Percentiles rank a stretch among this genome's conserved stretches.
phyloP scores from a whole-genome alignment of 116 monocot genomes.

The Zostera marina region DNA sequence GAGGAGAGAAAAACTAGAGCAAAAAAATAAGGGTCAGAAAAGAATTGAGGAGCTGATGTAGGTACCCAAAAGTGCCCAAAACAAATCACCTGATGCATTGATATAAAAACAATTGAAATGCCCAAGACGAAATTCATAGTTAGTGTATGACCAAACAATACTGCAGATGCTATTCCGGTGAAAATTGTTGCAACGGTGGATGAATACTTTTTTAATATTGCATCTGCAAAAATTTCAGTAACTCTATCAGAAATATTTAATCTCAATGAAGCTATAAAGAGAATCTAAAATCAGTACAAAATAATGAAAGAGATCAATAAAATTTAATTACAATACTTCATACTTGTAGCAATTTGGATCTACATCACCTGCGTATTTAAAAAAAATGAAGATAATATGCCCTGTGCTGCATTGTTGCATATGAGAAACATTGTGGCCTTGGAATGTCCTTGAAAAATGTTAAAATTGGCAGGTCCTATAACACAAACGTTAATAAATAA shows the following conservation, averaged over 20 bases:
- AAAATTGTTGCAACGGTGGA: slow-evolving; percentile 96
- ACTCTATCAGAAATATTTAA: background rate
- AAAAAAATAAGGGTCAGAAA: background rate
- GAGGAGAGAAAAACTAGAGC: slow-evolving; percentile 73
- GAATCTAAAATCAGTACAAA: too few species aligned
- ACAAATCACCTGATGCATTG: slow-evolving; percentile 83
- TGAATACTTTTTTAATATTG: slow-evolving; percentile 96
- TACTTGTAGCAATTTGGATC: background rate
- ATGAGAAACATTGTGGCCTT: slow-evolving; percentile 85
- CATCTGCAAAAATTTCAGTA: slow-evolving; percentile 38
- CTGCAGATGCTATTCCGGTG: slow-evolving; percentile 92
- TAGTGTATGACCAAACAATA: slow-evolving; percentile 80
- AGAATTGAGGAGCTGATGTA: background rate
- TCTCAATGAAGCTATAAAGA: too few species aligned
- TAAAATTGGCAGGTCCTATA: slow-evolving; percentile 66
- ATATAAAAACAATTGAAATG: slow-evolving; percentile 93
- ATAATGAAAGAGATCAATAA: too few species aligned
- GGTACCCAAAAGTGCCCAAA: background rate
- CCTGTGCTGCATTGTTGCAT: slow-evolving; percentile 92
- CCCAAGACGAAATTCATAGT: slow-evolving; percentile 87
- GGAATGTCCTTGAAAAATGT: slow-evolving; percentile 87
- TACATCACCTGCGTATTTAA: slow-evolving; percentile 84
- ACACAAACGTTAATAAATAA: background rate
- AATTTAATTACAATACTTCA: background rate
- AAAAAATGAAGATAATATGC: slow-evolving; percentile 88